A percentile compares a stretch with the other conserved stretches of the same genome.
These are phyloP conservation scores for Dactylella cylindrospora DNA, from an alignment of 2,329 filamentous ascomycete genomes.

Conservation along the genomic window DNA sequence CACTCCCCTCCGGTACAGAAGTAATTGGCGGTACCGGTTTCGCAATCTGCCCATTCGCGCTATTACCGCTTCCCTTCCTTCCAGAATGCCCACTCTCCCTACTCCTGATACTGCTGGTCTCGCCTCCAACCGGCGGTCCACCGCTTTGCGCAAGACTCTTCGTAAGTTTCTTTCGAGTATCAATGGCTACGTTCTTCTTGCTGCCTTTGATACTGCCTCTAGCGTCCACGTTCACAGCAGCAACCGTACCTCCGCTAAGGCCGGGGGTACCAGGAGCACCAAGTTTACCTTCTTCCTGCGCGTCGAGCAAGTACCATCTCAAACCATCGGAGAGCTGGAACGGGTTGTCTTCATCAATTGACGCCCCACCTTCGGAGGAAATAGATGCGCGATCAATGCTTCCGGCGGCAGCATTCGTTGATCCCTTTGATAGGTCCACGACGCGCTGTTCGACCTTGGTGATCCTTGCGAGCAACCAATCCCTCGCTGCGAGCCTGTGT, in stretches of 20 bases:
- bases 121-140: slow-evolving; percentile 21
- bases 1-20: slow-evolving; percentile 21
- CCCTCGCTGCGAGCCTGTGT: slow-evolving; percentile 78
- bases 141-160: slow-evolving; percentile 42
- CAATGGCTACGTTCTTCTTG: slow-evolving; percentile 46
- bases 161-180: slow-evolving; percentile 32
- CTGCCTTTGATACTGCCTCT: slow-evolving; percentile 62
- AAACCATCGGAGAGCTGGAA: slow-evolving; percentile 94
- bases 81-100: slow-evolving; percentile 27
- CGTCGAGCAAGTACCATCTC: slow-evolving; percentile 94
- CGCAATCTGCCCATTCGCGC: slow-evolving; percentile 8
- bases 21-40: slow-evolving; percentile 14
- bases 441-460: slow-evolving; percentile 87
- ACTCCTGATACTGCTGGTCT: slow-evolving; percentile 38
- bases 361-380: slow-evolving; percentile 56
- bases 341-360: slow-evolving; percentile 72
- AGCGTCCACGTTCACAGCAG: slow-evolving; percentile 81
- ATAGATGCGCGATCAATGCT: slow-evolving; percentile 58
- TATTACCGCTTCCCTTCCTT: slow-evolving; percentile 34
- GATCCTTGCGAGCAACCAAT: slow-evolving; percentile 97
- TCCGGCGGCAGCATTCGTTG: slow-evolving; percentile 53
- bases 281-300: slow-evolving; percentile 79
- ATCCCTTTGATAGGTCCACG: slow-evolving; percentile 83
- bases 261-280: slow-evolving; percentile 85
- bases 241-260: slow-evolving; percentile 86